Percentiles rank a stretch among this genome's conserved stretches.
Conservation (phyloP, 441 rosid genomes). For the Gossypium davidsonii region DNA sequence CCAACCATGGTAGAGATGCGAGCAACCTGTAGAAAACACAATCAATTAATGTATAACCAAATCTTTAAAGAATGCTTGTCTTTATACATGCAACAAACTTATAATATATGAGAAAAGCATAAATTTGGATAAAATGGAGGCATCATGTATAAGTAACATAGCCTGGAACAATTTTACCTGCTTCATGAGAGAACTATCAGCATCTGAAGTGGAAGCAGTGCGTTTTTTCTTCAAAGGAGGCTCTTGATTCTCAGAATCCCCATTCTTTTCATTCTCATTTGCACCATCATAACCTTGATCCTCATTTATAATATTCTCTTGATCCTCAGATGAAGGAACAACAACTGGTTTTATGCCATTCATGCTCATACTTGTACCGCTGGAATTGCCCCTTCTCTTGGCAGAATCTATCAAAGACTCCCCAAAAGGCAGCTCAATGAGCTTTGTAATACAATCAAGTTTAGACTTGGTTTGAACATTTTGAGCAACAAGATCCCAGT, state of each 20-base stretch:
- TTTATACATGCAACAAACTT: not conserved
- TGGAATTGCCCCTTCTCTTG: constrained; percentile 31
- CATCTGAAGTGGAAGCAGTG: constrained; percentile 32
- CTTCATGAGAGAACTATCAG: constrained; percentile 58
- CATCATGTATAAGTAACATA: not conserved
- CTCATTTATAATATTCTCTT: constrained; percentile 23
- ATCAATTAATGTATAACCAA: not conserved
- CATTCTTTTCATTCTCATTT: constrained; percentile 33
- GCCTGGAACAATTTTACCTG: constrained; percentile 36
- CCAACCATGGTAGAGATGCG: constrained; percentile 54
- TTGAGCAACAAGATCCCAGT: constrained; percentile 87
- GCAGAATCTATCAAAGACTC: constrained; percentile 48
- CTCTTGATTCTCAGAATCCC: constrained; percentile 36
- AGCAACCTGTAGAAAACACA: constrained; percentile 42
- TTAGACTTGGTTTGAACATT: constrained; percentile 65
- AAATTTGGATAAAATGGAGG: not conserved
- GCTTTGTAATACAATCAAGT: constrained; percentile 72
- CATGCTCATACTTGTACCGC: constrained; percentile 16
- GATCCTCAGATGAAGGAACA: constrained; percentile 30
- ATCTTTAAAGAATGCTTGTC: not conserved
- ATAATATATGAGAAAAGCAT: not conserved
- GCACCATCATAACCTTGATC: constrained; percentile 27
- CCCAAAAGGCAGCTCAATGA: constrained; percentile 87
- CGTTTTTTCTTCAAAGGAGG: constrained; percentile 53
- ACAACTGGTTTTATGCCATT: constrained; percentile 23